Evolutionary conservation across 495 filamentous ascomycete genomes (phyloP).

Genomic region (Chaetomium cochliodes): DNA sequence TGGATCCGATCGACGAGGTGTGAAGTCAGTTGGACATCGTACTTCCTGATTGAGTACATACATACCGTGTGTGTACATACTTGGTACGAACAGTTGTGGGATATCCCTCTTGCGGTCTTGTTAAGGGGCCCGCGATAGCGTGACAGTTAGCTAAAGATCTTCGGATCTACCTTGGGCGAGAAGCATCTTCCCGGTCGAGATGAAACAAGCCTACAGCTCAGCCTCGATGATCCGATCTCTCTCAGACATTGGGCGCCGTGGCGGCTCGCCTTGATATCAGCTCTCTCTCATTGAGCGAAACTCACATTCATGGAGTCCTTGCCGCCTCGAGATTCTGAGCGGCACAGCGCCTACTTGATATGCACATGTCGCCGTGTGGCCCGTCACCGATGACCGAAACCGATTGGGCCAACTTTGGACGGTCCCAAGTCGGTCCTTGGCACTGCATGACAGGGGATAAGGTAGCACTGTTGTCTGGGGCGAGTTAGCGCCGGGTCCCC

Average conservation of each 20-base stretch:
- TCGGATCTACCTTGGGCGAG: not conserved
- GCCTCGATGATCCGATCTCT: slow-evolving; percentile 4
- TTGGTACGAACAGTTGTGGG: not conserved
- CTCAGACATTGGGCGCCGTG: not conserved
- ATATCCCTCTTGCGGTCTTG: not conserved
- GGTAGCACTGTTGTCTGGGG: slow-evolving; percentile 19
- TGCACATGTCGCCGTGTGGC: slow-evolving; percentile 13
- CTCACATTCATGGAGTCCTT: not conserved
- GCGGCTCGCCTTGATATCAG: not conserved
- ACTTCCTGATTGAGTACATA: not conserved
- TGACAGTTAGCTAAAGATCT: not conserved
- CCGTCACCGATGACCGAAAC: not conserved
- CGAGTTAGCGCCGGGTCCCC: slow-evolving; percentile 6
- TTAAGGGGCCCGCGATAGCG: not conserved
- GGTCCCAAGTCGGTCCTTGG: slow-evolving; percentile 11
- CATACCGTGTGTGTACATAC: not conserved
- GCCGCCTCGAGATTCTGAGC: not conserved
- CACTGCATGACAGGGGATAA: slow-evolving; percentile 13
- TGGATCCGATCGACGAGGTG: not conserved
- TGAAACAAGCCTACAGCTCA: slow-evolving; percentile 6
- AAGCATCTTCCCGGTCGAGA: slow-evolving; percentile 10
- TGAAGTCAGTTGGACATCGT: not conserved
- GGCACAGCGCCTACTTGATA: not conserved
- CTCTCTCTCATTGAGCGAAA: not conserved
- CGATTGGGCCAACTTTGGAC: slow-evolving; percentile 2